Evolutionary conservation across 1,139 yeast genomes (phyloP), one percentile per base, ranked within the genome.

Genomic region (Saccharomyces uvarum): DNA sequence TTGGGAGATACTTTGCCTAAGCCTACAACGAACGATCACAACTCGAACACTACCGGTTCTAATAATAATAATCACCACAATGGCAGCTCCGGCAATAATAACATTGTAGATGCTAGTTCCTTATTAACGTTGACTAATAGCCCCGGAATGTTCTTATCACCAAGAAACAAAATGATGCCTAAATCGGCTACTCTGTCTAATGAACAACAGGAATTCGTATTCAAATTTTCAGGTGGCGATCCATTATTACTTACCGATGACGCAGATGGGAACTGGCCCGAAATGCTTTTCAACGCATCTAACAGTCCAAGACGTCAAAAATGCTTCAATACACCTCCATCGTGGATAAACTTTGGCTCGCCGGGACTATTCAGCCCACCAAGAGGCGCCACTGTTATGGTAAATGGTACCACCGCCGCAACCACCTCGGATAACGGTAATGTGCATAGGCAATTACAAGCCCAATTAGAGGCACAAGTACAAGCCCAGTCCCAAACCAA

Each of bases 311-410:
- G 55, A 38, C 58, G 59, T 27, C 58, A 61, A 8, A 49, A 56
- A 6, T 61, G 58, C 44, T 61, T 63, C 50, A 64, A 63, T 47
- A 64, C 70, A 2, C 69, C 70, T 6, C 69, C 70, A 13, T 65
- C 70, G 3, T 64, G 60, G 56, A 31, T 62, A 33, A 61, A 55
- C 44, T 53, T 58, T 49, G 60, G 58, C 3, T 57, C 65, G 4
- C 64, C 65, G 0, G 55, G 55, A 5, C 46, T 54, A 5, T 51
- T 55, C 21, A 54, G 54, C 32, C 56, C 61, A n/a, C 49, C 50
- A 13, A 47, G 53, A 38, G 31, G 53, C n/a, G 53, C 54, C 51
- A 51, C 57, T 5, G 28, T 50, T 19, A 38, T 38, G 44, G 44
- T 16, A 9, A 38, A 38, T 19, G 24, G 44, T 9, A 4, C 44